Base-by-base conservation (phyloP, 2,329 filamentous ascomycete genomes). In the Colletotrichum sp. region DNA sequence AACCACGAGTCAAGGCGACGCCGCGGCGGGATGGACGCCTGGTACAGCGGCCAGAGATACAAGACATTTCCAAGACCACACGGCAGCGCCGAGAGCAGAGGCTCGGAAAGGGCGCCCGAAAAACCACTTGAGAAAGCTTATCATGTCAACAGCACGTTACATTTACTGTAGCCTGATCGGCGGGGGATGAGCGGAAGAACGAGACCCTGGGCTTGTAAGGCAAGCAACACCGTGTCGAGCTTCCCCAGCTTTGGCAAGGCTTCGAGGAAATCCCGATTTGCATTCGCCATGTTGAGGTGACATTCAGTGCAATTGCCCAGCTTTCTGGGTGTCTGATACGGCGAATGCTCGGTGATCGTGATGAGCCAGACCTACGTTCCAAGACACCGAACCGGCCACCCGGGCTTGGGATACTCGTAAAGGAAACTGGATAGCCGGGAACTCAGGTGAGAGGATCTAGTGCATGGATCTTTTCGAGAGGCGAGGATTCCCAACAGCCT, bases 61-160 rank as follows among this genome's bases (percentile, higher is more conserved):
- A 66, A 52, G 62, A 66, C 62, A 28, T 28, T 36, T 32, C 67
- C 28, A 34, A 48, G 67, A n/a, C 34, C 21, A 61, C 34, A 66
- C 34, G 48, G 55, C 72, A 71, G 68, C 72, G 72, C 72, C 72
- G 36, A 71, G 71, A 66, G 48, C 30, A 36, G 24, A 21, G 55
- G 38, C 58, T 52, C 56, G 32, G 26, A 64, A n/a, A 32, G 32
- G 60, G 56, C 18, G 28, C 36, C 38, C 48, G 67, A 74, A 36
- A 61, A 7, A 24, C 34, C 21, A 30, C 43, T 52, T 60, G 56
- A 26, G 30, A 64, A 73, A 73, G 70, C 70, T 73, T 73, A 60
- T 75, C 56, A 58, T 26, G 48, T 69, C 58, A 58, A 65, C 64
- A 65, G 26, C 64, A 73, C 64, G 73, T 75, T 68, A 73, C 73